These are phyloP conservation scores for Colletotrichum noveboracense DNA, from an alignment of 2,329 filamentous ascomycete species.

Conservation along the genomic window DNA sequence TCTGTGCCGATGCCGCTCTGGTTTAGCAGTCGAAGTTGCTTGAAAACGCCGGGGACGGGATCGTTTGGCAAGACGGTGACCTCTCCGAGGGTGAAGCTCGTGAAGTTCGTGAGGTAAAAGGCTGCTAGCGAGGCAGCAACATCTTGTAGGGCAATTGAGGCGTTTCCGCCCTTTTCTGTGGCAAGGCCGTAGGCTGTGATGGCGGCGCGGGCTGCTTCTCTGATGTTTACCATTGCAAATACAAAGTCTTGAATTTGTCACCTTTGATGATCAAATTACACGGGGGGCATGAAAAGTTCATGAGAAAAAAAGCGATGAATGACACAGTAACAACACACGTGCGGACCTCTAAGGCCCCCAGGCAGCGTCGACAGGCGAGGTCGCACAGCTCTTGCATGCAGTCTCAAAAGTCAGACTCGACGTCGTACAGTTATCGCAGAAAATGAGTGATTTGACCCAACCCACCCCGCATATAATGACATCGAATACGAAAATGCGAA, in stretches of 20 bases:
- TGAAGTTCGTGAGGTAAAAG: slow-evolving; percentile 11
- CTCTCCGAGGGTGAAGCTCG: not conserved
- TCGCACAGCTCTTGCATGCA: not conserved
- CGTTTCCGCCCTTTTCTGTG: not conserved
- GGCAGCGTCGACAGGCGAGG: rapidly evolving
- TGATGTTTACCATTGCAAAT: slow-evolving; percentile 7
- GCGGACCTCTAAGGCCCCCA: not conserved
- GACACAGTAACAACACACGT: not conserved
- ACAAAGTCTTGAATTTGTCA: no score
- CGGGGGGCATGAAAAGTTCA: rapidly evolving
- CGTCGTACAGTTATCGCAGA: not conserved
- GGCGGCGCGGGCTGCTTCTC: not conserved
- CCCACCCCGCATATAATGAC: not conserved
- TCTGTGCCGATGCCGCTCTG: slow-evolving; percentile 20
- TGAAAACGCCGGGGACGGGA: not conserved
- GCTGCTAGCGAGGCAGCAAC: not conserved
- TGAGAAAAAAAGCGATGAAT: not conserved
- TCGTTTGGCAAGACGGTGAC: not conserved
- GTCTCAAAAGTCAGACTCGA: not conserved
- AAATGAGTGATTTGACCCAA: not conserved
- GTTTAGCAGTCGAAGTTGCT: not conserved
- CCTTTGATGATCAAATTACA: not conserved
- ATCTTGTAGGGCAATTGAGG: not conserved
- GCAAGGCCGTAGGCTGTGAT: slow-evolving; percentile 4
- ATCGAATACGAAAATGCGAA: not conserved